Evolutionary conservation across 441 rosid species (phyloP).

Genomic region (Flueggea neowawraea): DNA sequence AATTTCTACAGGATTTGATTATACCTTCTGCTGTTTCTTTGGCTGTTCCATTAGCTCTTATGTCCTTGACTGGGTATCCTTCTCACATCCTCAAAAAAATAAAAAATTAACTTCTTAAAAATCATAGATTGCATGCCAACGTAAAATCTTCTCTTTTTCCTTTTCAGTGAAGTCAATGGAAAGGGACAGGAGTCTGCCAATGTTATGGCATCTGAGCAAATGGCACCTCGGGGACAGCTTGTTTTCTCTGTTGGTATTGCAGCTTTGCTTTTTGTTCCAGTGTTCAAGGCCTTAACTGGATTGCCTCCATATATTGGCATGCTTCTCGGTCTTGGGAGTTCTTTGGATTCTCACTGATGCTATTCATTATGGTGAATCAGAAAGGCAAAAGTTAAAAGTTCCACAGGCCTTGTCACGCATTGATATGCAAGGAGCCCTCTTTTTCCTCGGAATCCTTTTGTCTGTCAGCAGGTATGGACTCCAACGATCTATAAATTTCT

Average conservation of each 20-base stretch:
- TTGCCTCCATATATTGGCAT: slow-evolving; percentile 97
- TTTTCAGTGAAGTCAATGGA: slow-evolving; percentile 85
- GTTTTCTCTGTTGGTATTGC: slow-evolving; percentile 82
- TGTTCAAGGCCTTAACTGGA: slow-evolving; percentile 90
- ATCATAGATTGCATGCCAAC: slow-evolving; percentile 13
- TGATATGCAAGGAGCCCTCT: slow-evolving; percentile 88
- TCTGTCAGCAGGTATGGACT: slow-evolving; percentile 78
- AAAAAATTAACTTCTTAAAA: not conserved
- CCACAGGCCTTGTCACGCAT: slow-evolving; percentile 97
- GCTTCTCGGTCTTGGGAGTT: slow-evolving; percentile 92
- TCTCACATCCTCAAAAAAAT: slow-evolving; percentile 19
- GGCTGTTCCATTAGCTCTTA: slow-evolving; percentile 80
- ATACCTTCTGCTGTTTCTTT: slow-evolving; percentile 82
- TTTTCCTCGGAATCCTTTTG: slow-evolving; percentile 93
- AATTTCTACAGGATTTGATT: slow-evolving; percentile 49
- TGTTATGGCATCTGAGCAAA: slow-evolving; percentile 77
- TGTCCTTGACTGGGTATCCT: slow-evolving; percentile 85
- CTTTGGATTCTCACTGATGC: slow-evolving; percentile 98
- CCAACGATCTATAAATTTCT: not conserved
- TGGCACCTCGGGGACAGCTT: slow-evolving; percentile 93
- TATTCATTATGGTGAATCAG: slow-evolving; percentile 92
- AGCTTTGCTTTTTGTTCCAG: slow-evolving; percentile 89
- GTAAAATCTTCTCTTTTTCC: slow-evolving; percentile 20
- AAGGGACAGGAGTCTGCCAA: slow-evolving; percentile 57
- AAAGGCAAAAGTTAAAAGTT: slow-evolving; percentile 81